Evolutionary conservation across 345 rosid genomes (phyloP), one percentile per base, ranked within the genome.

Genomic region (Eucalyptus decipiens): DNA sequence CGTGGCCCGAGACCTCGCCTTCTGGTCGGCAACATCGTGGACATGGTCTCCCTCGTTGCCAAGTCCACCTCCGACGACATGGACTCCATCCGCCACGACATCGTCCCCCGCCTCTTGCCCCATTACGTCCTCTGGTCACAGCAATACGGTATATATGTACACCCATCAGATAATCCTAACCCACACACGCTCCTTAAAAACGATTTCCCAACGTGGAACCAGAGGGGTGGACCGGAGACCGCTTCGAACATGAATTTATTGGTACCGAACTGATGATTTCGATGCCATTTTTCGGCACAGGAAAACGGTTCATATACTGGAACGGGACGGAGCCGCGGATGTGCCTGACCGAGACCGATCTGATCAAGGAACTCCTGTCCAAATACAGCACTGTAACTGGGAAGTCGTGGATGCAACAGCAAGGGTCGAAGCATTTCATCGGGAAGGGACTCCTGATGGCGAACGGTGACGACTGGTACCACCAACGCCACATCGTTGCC

Each of bases 381-480:
- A 98, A 95, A 91, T 93, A 96, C 90, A 96, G 95, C 90, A 91
- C 95, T 3, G 92, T 92, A 34, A 93, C 99, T 4, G 99, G 99
- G 0, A 98, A 95, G 88, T 97, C 99, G 11, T 98, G 99, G 99
- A 91, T 95, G 28, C 99, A 98, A 42, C 99, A 95, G 69, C 96
- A 98, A 89, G 99, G 99, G 8, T 86, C 97, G 2, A 96, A 97
- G 87, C 96, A 97, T 92, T 98, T 98, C 88, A 93, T 96, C 4
- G 99, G 99, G 2, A 92, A 93, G 48, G 99, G 99, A 17, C 89
- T 98, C 72, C 90, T 98, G 32, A 90, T 90, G 91, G 90, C 91
- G 19, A 90, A 90, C 85, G 91, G 91, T 26, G 58, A 76, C 52
- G 85, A 90, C 21, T 90, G 91, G 91, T 88, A 95, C 90, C 95